Evolutionary conservation across 2,329 filamentous ascomycete species (phyloP), one percentile per base, ranked within the genome.

Genomic region (Neopestalotiopsis sp.): DNA sequence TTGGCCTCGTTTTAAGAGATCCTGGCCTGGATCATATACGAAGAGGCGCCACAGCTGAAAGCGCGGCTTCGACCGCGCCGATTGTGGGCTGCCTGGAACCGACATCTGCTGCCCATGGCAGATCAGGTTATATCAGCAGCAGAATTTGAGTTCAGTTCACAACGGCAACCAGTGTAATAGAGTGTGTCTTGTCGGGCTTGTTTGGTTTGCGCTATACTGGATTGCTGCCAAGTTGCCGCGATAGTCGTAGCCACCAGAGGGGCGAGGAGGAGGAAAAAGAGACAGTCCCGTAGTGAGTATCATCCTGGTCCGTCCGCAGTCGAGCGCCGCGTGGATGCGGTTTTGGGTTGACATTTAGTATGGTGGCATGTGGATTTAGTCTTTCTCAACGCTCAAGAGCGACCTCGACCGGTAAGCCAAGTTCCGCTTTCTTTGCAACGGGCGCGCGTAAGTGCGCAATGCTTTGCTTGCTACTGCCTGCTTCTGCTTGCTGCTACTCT

Each of bases 41-140:
- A 73, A 71, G 74, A 75, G 72, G 75, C 79, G 79, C 80, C 79
- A 80, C 79, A 78, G 80, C 79, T 81, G 79, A 80, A 77, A 73
- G 71, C 69, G 57, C 57, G 57, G 24, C 24, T 59, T 59, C 57
- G 57, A 59, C 30, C 57, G 57, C 57, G 30, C 24, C 57, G 20
- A 34, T n/a, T 59, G 57, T 53, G 45, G 45, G 45, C 45, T 53
- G 30, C 30, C 32, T 5, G 38, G 62, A n/a, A 24, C 63, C 67
- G 63, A 69, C 28, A 49, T 28, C 24, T 69, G 67, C 40, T 66
- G 53, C 45, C 67, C 67, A 30, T 53, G 59, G 34, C 62, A 53
- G 62, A 69, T 64, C 61, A 20, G 61, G 40, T 42, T 53, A 40
- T 34, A 61, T 30, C 28, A 30, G 24, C 57, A 30, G 24, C 20